Conservation (phyloP, 257 asterid genomes). For the Jacaranda copaia region DNA sequence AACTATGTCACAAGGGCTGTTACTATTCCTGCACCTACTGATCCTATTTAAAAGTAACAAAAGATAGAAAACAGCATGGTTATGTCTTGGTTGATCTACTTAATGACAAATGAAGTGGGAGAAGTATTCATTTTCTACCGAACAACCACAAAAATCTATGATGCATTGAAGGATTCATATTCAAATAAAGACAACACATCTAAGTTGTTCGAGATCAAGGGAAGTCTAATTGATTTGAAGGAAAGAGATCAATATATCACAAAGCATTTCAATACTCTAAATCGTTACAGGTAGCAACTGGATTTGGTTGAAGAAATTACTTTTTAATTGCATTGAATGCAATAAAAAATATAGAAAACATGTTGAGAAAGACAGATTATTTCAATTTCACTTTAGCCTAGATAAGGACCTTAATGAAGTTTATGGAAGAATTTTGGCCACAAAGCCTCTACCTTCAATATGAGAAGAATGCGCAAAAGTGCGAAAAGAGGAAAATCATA, state of each 20-base stretch:
- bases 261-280: neutral
- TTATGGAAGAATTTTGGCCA: neutral
- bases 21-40: neutral
- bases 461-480: neutral
- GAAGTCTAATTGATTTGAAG: neutral
- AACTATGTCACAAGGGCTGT: neutral
- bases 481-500: neutral
- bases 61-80: neutral
- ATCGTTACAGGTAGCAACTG: neutral
- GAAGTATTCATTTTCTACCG: neutral
- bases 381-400: neutral
- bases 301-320: neutral
- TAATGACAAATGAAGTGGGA: conserved; percentile 4
- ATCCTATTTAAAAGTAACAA: neutral
- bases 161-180: neutral
- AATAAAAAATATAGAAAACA: neutral
- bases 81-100: conserved; percentile 12
- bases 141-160: neutral
- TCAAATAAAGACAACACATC: neutral
- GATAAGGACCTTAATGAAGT: neutral
- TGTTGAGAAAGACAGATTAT: neutral
- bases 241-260: neutral
- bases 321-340: neutral
- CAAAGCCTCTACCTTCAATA: neutral
- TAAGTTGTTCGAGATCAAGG: neutral